Base-by-base conservation (phyloP, 2,329 filamentous ascomycete species). In the Curvularia sp. region DNA sequence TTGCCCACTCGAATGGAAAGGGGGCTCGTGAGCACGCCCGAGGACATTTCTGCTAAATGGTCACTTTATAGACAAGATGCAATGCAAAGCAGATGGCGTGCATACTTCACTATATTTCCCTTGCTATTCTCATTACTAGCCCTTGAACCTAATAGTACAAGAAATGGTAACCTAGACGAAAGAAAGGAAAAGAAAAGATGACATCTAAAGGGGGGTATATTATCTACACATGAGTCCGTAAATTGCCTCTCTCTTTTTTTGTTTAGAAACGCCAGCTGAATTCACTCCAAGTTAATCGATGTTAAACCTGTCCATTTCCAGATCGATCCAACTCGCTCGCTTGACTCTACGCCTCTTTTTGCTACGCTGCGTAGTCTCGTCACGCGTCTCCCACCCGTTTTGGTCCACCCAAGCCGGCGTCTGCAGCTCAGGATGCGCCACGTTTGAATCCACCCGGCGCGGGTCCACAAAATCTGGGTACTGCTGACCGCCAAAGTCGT, bases 241-340 rank as follows among this genome's bases (percentile, higher is more conserved):
- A 31, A 31, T 8, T 18, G 18, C 18, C 10, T 3, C 4, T 31
- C 30, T 2, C 30, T 7, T 33, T 33, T 13, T 33, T 33, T 15
- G 31, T 33, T 33, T 2, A 15, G 10, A 33, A 33, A 33, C 30
- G 12, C 31, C 10, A 13, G 4, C 31, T 10, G 4, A 33, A 15
- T 18, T 18, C 18, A 18, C 18, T 6, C 31, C 5, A 33, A 33
- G 5, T 72, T 65, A 73, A 5, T 62, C 66, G 53, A 75, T 75
- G 24, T 74, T 73, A 55, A 71, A 64, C 42, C 67, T 71, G 35
- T 74, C 71, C 71, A 75, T 73, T 59, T 75, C 72, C 50, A 75
- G 63, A 49, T 75, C 72, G 48, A 75, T 75, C 73, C 73, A 75
- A 39, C 63, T 73, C 0, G 55, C 57, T 13, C 64, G 51, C 38